phyloP scores from a whole-genome alignment of 108 stramenopile species.

The Cylindrotheca fusiformis region DNA sequence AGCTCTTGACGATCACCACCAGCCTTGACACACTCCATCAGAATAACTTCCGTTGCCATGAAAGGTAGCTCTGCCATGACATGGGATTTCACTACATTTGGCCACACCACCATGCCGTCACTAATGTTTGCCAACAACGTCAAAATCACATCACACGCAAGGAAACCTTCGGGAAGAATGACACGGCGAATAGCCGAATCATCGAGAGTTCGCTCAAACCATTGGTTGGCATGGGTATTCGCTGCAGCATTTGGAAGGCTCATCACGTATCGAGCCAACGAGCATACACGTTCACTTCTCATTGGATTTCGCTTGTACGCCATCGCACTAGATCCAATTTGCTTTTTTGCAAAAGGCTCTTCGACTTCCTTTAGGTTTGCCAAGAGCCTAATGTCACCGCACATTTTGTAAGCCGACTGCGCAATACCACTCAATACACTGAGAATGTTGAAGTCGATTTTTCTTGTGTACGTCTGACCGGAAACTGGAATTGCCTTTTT shows the following conservation, averaged over 20 bases:
- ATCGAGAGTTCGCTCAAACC: constrained; percentile 99
- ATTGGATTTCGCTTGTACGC: constrained; percentile 98
- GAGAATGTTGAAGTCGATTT: constrained; percentile 92
- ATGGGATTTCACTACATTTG: constrained; percentile 89
- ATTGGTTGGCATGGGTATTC: constrained; percentile 94
- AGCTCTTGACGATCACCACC: constrained; percentile 98
- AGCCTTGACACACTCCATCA: constrained; percentile 98
- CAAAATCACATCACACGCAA: constrained; percentile 94
- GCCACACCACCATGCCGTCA: constrained; percentile 98
- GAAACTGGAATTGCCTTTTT: constrained; percentile 87
- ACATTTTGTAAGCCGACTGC: constrained; percentile 98
- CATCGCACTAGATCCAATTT: constrained; percentile 98
- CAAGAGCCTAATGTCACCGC: constrained; percentile 95
- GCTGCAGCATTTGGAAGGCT: constrained; percentile 87
- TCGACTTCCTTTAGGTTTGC: constrained; percentile 98
- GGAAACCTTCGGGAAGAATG: constrained; percentile 95
- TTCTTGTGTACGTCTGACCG: constrained; percentile 99
- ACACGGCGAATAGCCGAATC: constrained; percentile 98
- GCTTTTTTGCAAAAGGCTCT: constrained; percentile 91
- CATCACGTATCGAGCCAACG: constrained; percentile 94
- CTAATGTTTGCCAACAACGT: constrained; percentile 91
- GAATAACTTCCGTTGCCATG: constrained; percentile 99
- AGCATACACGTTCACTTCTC: constrained; percentile 94
- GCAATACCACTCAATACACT: constrained; percentile 91
- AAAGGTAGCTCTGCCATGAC: constrained; percentile 98